phyloP scores from a whole-genome alignment of 2,329 filamentous ascomycete genomes.

The Alternaria sp. region DNA sequence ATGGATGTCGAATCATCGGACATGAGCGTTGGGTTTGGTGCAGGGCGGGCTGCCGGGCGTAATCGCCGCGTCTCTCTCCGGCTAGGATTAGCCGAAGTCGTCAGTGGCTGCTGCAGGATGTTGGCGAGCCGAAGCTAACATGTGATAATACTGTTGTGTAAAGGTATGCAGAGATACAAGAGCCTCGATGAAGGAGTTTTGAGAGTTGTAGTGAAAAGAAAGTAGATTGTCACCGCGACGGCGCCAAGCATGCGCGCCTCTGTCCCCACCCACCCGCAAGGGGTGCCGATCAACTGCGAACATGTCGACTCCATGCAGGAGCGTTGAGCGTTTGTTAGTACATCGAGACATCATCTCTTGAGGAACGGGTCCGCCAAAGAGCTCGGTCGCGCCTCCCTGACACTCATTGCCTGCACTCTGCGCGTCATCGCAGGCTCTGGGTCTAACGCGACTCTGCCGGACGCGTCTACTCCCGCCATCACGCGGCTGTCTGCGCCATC shows the following conservation, averaged over 20 bases:
- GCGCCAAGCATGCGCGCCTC: conserved; percentile 7
- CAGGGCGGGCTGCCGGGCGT: conserved; percentile 12
- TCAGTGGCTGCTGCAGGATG: conserved; percentile 7
- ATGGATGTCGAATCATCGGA: not conserved
- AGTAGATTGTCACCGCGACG: not conserved
- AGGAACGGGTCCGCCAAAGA: not conserved
- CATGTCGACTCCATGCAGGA: not conserved
- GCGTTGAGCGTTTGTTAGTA: not conserved
- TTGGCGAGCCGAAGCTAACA: conserved; percentile 2
- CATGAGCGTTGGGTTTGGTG: not conserved
- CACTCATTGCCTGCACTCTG: not conserved
- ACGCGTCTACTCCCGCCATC: not conserved
- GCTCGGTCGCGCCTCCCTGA: not conserved
- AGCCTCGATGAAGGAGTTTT: not conserved
- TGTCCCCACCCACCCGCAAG: not conserved
- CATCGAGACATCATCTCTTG: not conserved
- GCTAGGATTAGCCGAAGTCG: conserved; percentile 14
- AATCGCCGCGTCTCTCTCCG: conserved; percentile 1
- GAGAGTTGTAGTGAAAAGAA: not conserved
- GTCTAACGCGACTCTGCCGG: not conserved
- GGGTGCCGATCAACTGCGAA: conserved; percentile 6
- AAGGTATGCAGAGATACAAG: not conserved
- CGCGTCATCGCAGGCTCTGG: not conserved
- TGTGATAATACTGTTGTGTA: not conserved
- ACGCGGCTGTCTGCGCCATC: not conserved